These are phyloP conservation scores for Lathyrus tuberosus DNA, from an alignment of 306 rosid genomes.

Conservation along the genomic window DNA sequence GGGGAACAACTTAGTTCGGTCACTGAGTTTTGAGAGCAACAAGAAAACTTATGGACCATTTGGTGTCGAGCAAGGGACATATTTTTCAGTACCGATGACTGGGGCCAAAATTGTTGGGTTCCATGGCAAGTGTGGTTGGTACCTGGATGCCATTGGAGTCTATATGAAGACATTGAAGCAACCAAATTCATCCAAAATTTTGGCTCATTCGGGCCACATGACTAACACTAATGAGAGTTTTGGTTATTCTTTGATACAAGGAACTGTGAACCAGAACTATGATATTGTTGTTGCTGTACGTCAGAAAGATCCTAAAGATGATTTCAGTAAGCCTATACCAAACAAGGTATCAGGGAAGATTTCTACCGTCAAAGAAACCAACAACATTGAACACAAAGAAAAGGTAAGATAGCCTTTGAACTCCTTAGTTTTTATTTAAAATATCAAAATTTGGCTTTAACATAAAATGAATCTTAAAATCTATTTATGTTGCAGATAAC, in stretches of 20 bases:
- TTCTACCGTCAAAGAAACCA: conserved; percentile 44
- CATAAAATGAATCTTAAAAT: conserved; percentile 26
- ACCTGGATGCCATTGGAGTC: conserved; percentile 87
- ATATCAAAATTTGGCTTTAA: background rate
- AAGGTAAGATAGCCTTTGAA: conserved; percentile 48
- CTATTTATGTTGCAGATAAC: conserved; percentile 36
- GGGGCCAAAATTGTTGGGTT: conserved; percentile 87
- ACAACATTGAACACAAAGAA: conserved; percentile 40
- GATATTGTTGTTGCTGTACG: conserved; percentile 82
- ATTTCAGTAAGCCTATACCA: conserved; percentile 48
- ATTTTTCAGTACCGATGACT: conserved; percentile 55
- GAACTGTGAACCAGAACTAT: conserved; percentile 67
- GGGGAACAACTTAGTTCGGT: conserved; percentile 54
- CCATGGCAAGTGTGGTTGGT: conserved; percentile 75
- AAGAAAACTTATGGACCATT: conserved; percentile 67
- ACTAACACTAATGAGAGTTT: conserved; percentile 45
- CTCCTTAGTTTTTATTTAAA: conserved; percentile 23
- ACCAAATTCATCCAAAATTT: conserved; percentile 44
- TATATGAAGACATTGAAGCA: conserved; percentile 57
- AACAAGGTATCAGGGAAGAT: conserved; percentile 43
- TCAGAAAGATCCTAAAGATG: conserved; percentile 72
- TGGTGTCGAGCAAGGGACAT: conserved; percentile 68
- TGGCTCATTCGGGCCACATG: conserved; percentile 38
- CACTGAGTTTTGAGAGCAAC: conserved; percentile 65
- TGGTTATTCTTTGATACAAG: conserved; percentile 78